Evolutionary conservation across 2,329 filamentous ascomycete species (phyloP).

Genomic region (Coleophoma cylindrospora): DNA sequence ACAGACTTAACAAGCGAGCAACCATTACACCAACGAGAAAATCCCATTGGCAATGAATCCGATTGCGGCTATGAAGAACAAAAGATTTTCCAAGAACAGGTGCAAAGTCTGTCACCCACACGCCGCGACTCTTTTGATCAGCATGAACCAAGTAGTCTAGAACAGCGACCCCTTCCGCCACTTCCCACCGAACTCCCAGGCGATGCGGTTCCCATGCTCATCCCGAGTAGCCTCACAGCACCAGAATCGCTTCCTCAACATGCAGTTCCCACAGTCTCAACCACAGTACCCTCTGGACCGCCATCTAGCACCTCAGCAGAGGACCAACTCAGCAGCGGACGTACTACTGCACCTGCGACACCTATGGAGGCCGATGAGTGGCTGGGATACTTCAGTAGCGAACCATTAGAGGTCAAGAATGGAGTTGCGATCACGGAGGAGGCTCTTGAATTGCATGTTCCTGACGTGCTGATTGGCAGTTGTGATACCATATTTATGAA

Average conservation of each 20-base stretch:
- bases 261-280: too few species aligned
- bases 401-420: conserved; percentile 40
- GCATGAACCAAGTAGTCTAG: too few species aligned
- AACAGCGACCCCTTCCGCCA: not conserved
- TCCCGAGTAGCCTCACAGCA: too few species aligned
- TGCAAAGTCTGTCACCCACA: too few species aligned
- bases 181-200: not conserved
- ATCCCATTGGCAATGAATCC: not conserved
- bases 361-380: conserved; percentile 27
- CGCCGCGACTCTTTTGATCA: too few species aligned
- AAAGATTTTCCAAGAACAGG: not conserved
- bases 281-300: too few species aligned
- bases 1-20: too few species aligned
- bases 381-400: conserved; percentile 29
- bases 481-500: not conserved
- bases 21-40: too few species aligned
- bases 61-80: not conserved
- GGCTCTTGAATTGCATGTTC: conserved; percentile 40
- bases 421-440: conserved; percentile 54
- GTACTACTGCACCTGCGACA: conserved; percentile 3
- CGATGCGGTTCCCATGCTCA: not conserved
- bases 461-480: conserved; percentile 25
- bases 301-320: too few species aligned
- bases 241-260: too few species aligned
- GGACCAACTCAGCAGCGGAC: too few species aligned